Evolutionary conservation across 2,329 filamentous ascomycete species (phyloP), one percentile per base, ranked within the genome.

Genomic region (Paracoccidioides brasiliensis): DNA sequence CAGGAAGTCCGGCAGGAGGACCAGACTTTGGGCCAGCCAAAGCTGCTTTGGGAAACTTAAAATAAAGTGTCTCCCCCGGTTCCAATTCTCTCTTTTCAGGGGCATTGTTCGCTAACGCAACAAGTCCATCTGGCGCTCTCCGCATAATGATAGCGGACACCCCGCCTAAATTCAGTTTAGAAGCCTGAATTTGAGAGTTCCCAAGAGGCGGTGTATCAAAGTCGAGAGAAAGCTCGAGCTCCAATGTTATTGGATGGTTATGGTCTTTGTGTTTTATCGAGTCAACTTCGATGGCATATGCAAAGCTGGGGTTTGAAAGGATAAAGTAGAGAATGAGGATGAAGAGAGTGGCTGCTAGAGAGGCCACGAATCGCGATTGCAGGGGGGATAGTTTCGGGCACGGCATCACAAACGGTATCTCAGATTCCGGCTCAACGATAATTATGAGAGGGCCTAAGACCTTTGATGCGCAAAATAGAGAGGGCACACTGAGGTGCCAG

Each of bases 321-420:
- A 80, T 69, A 56, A 85, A 71, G 66, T 82, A 85, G 44, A 89
- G 67, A 42, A 81, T 64, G 38, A 85, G 63, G 37, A 87, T 68
- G 52, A 85, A 66, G 35, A 80, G 70, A 37, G 81, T 80, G 54
- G 82, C 80, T 63, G 79, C 74, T 54, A 85, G 67, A 56, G 84
- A 86, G 64, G 83, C 82, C 66, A 80, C 80, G 65, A 88, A 80
- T 67, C 85, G 84, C 72, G 83, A 85, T 74, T 87, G 86, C 62
- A 87, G 74, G 64, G 80, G 82, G 68, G 79, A 83, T 69, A 84
- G 78, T 70, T 83, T 70, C 49, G 63, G 68, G 46, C 65, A 61
- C 60, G 66, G 69, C 72, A 74, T 74, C 62, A 38, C 63, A 65
- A 61, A 55, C 56, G 38, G 14, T 61, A 56, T 42, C 57, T 55